Conservation (phyloP, 768 basidiomycete species). For the Coprinopsis cinerea region DNA sequence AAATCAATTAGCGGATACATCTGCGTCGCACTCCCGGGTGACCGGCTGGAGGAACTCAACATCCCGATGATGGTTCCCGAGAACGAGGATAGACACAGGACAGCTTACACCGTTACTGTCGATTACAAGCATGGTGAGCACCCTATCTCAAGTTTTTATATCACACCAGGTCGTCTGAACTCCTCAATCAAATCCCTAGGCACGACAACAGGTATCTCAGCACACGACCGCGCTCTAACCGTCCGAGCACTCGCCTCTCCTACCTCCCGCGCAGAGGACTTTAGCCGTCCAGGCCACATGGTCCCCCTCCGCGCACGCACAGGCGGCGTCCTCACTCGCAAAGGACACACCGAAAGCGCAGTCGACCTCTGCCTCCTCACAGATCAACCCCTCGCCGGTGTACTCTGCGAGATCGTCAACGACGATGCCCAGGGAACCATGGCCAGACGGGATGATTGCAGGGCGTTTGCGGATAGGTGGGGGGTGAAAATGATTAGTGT, state of each 20-base stretch:
- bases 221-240: conserved; percentile 88
- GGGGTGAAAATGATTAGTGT: conserved; percentile 94
- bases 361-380: conserved; percentile 84
- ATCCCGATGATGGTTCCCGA: conserved; percentile 92
- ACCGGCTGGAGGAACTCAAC: conserved; percentile 68
- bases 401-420: conserved; percentile 94
- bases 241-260: conserved; percentile 75
- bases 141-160: too few species aligned
- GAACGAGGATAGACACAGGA: conserved; percentile 87
- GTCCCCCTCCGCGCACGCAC: conserved; percentile 84
- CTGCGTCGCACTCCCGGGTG: conserved; percentile 76
- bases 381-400: conserved; percentile 61
- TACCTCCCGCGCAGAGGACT: conserved; percentile 52
- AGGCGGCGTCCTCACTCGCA: conserved; percentile 81
- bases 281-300: conserved; percentile 91
- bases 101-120: conserved; percentile 93
- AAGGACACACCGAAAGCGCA: conserved; percentile 90
- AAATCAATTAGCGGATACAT: conserved; percentile 74
- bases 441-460: conserved; percentile 93
- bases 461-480: conserved; percentile 85
- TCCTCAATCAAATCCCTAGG: conserved; percentile 38
- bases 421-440: conserved; percentile 85
- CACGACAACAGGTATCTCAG: conserved; percentile 95
- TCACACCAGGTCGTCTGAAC: conserved; percentile 9
- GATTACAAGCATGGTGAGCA: conserved; percentile 87